A percentile compares a stretch with the other conserved stretches of the same genome.
Conservation (phyloP, 345 rosid species). For the Heritiera fomes region DNA sequence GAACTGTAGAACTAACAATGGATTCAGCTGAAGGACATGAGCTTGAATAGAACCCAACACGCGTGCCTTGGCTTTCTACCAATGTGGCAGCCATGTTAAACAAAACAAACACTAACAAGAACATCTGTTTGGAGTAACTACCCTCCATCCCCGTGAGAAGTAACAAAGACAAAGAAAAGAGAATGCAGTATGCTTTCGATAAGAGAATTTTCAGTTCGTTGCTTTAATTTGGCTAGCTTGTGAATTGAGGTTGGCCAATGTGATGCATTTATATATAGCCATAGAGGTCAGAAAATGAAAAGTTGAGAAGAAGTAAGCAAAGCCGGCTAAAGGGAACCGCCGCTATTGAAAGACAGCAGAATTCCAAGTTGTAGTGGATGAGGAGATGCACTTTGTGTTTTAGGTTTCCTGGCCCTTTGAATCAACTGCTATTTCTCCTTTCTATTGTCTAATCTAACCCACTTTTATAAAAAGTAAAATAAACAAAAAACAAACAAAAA, state of each 20-base stretch:
- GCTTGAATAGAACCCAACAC: slow-evolving; percentile 12
- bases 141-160: neutral
- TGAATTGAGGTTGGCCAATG: neutral
- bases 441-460: too few relatives aligned
- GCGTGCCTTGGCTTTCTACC: neutral
- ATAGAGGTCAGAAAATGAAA: neutral
- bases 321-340: neutral
- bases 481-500: too few relatives aligned
- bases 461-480: too few relatives aligned
- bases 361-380: too few relatives aligned
- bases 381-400: too few relatives aligned
- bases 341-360: neutral
- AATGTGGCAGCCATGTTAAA: slow-evolving; percentile 7
- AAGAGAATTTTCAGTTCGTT: too few relatives aligned
- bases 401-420: too few relatives aligned
- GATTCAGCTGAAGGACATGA: slow-evolving; percentile 11
- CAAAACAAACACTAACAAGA: neutral
- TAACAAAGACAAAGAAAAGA: neutral
- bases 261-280: neutral
- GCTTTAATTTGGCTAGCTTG: neutral
- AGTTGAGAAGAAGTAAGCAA: neutral
- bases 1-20: slow-evolving; percentile 8
- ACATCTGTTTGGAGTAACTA: neutral
- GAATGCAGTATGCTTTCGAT: neutral
- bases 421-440: too few relatives aligned